These are phyloP conservation scores for Colletotrichum sp. DNA, from an alignment of 2,329 filamentous ascomycete species.

Conservation along the genomic window DNA sequence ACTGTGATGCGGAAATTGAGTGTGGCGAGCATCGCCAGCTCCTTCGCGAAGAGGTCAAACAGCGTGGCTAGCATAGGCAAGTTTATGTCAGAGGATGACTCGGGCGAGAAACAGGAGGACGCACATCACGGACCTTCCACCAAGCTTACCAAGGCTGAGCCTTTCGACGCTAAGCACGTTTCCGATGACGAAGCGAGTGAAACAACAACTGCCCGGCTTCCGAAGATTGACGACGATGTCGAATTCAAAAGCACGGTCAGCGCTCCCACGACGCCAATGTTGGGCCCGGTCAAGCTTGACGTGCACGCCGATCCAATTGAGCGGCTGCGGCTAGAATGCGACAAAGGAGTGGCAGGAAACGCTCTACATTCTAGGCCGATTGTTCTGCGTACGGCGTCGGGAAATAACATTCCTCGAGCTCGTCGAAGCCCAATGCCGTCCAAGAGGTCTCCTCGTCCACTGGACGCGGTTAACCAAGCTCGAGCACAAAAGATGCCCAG, in stretches of 20 bases:
- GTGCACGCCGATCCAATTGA: conserved; percentile 6
- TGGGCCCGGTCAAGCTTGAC: not conserved
- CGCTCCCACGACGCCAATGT: conserved; percentile 11
- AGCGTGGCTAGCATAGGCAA: conserved; percentile 51
- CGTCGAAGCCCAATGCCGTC: conserved; percentile 19
- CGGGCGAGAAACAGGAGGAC: conserved; percentile 7
- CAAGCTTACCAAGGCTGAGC: conserved; percentile 1
- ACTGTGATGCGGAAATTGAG: conserved; percentile 89
- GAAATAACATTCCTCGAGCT: conserved; percentile 26
- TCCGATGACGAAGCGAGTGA: conserved; percentile 9
- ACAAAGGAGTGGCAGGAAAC: not conserved
- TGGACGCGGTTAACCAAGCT: conserved; percentile 30
- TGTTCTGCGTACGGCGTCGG: conserved; percentile 24
- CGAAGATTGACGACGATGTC: conserved; percentile 29
- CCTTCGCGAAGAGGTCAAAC: conserved; percentile 74
- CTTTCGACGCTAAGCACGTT: not conserved
- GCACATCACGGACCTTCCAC: not conserved
- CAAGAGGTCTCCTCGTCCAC: conserved; percentile 24
- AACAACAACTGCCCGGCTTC: conserved; percentile 21
- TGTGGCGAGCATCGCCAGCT: conserved; percentile 78
- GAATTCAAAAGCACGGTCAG: conserved; percentile 23
- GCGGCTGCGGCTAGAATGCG: not conserved
- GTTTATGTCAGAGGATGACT: conserved; percentile 32
- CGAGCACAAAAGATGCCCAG: conserved; percentile 6
- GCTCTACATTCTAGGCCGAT: not conserved